Evolutionary conservation across 1,284 basidiomycete species (phyloP), one percentile per base, ranked within the genome.

Genomic region (Inonotus hispidus): DNA sequence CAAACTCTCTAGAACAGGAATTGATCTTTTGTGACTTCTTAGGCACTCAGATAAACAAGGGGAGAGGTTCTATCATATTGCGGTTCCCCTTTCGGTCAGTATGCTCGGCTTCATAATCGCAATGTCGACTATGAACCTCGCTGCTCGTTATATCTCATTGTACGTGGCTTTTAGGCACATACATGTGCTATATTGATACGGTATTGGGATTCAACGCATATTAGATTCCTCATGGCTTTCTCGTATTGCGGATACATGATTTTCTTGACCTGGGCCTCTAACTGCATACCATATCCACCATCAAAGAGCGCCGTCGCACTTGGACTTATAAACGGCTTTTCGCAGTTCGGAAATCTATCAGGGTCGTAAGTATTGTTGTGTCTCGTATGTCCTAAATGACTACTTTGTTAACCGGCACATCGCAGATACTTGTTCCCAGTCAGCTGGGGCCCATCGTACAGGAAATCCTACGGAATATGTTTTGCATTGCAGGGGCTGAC

Each of bases 381-480:
- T 6, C 41, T n/a, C 16, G 71, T 52, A 27, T 47, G 46, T 49
- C 46, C 32, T n/a, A n/a, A n/a, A n/a, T n/a, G 5, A 29, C 21
- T 49, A 16, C 32, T 23, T 43, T 27, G 19, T 19, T 25, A 25
- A 19, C 14, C n/a, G 13, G 13, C 2, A 5, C n/a, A 37, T 35
- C 14, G 35, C 56, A 77, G 75, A 38, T 76, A 78, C 63, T 68
- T 75, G 6, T 79, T 75, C 73, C 72, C 71, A 57, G 67, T 67
- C 5, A 66, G 60, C 16, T 78, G 74, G 75, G 78, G 77, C 1
- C 76, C 74, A 1, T 74, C 74, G 0, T 80, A 79, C 63, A 64
- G 68, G 3, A 70, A 75, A 32, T 75, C 74, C 2, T 79, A 76
- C 61, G 71, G 66, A 2, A 82, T 85, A 41, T 82, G 80, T 66